Percentiles rank a stretch among this genome's conserved stretches.
Evolutionary conservation across 2,329 filamentous ascomycete species (phyloP).

Genomic region (Stachybotrys elegans): DNA sequence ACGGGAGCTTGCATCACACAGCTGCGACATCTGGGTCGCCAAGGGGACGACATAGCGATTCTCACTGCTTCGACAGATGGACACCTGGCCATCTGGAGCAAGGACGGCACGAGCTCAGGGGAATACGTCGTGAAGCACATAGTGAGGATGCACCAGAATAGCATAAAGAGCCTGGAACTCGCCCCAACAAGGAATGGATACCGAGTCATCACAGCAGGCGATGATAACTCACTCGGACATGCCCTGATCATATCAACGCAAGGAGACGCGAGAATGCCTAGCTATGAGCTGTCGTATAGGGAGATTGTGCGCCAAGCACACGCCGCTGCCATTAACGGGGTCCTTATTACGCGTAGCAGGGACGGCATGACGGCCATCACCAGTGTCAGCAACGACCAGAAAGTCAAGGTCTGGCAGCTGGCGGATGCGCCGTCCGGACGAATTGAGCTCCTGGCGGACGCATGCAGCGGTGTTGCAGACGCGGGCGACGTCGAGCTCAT

Average conservation of each 20-base stretch:
- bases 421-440: conserved; percentile 12
- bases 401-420: conserved; percentile 51
- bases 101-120: conserved; percentile 6
- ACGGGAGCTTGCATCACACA: conserved; percentile 75
- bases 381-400: conserved; percentile 56
- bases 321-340: conserved; percentile 64
- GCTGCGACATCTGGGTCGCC: conserved; percentile 36
- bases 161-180: conserved; percentile 63
- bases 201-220: conserved; percentile 71
- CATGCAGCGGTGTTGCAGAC: conserved; percentile 57
- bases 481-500: conserved; percentile 46
- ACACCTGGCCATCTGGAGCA: conserved; percentile 42
- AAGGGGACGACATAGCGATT: conserved; percentile 29
- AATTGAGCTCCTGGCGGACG: conserved; percentile 40
- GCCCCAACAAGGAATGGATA: conserved; percentile 22
- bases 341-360: conserved; percentile 29
- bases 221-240: conserved; percentile 76
- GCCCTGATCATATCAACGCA: conserved; percentile 26
- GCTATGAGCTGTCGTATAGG: conserved; percentile 17
- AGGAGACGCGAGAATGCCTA: conserved; percentile 9
- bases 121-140: conserved; percentile 23
- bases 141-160: conserved; percentile 67
- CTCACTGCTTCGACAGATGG: conserved; percentile 81
- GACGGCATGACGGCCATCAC: conserved; percentile 24
- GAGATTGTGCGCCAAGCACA: conserved; percentile 49